Base-by-base conservation (phyloP, 441 rosid species). In the Erysimum pusillum region DNA sequence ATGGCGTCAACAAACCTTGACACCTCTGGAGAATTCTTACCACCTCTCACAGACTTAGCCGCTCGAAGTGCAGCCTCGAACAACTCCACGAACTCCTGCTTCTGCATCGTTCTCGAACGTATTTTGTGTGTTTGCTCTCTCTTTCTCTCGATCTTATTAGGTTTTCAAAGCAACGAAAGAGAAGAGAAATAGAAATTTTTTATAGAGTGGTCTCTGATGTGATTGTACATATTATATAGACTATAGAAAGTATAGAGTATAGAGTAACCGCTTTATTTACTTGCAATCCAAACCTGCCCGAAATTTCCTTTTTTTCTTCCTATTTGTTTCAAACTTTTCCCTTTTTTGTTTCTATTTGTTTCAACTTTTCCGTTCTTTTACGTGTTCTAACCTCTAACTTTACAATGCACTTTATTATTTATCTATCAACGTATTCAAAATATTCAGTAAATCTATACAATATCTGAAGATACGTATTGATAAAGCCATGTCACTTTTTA, bases 1-100 rank as follows among this genome's bases (percentile, higher is more conserved):
- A 58, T 75, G 10, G 67, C 73, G 35, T 75, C 67, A 0, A 57
- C 9, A 5, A 70, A 74, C 60, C 44, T 66, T 0, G 67, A 25
- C 2, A 67, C 78, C 3, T 52, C 34, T 0, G 60, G 42, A 58
- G 32, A 69, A 31, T 31, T 11, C 10, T 42, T 4, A 2, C 4
- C 20, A 4, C 31, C 10, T 57, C 13, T 69, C 14, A 14, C 54
- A 6, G 78, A 74, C 6, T 66, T 75, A 1, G 73, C 78, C 6
- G 73, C 72, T 45, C 18, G 7, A 56, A 10, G 58, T 10, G 60
- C 78, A 7, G 52, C 51, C 0, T 56, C 66, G 14, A 45, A 57
- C 60, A 66, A 2, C 10, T 66, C 52, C 7, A 74, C 22, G 59
- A 74, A 66, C 22, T 74, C 78, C 0, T 45, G 66, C 4, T 57